Base-by-base conservation (phyloP, 164 flowering plant species). In the Dillenia suffruticosa region DNA sequence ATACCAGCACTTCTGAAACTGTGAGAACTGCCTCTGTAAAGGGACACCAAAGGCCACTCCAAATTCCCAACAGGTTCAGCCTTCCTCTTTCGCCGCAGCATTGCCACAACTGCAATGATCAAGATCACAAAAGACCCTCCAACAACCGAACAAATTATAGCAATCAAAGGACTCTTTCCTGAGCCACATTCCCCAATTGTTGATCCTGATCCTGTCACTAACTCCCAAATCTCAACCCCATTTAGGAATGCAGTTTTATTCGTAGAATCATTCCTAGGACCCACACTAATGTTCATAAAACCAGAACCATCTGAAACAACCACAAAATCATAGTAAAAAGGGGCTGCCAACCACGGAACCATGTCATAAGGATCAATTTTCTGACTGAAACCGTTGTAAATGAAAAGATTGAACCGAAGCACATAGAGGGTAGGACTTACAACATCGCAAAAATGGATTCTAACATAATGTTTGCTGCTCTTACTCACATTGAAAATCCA, bases 151-250 rank as follows among this genome's bases (percentile, higher is more conserved):
- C 74, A 70, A 22, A 70, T 49, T 10, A 68, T 54, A 10, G 66
- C 16, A 15, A 24, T 12, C 32, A 68, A 16, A 26, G 8, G 15
- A 1, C 32, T 75, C 46, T 64, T 68, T 13, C 5, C 57, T 1
- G 47, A 13, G 6, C 49, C 12, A n/a, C 44, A 22, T 2, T 10
- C 44, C 24, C 10, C 49, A 9, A 13, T 9, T 56, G 32, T 43
- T 0, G 46, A 47, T 63, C 49, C 55, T 9, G 66, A 10, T 16
- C 53, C 64, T 9, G 46, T 54, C 10, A 67, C 59, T 3, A 82
- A 45, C 65, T 75, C 74, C 80, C 80, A 68, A 5, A 84, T 75
- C 72, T 84, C 89, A 44, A 84, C 12, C n/a, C 89, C 89, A 66
- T 84, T 82, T 51, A 84, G 44, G 51, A 70, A 70, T 9, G 77